A percentile compares a stretch with the other conserved stretches of the same genome.
These are phyloP conservation scores for Globisporangium perplexum DNA, from an alignment of 352 stramenopile species.

Conservation along the genomic window DNA sequence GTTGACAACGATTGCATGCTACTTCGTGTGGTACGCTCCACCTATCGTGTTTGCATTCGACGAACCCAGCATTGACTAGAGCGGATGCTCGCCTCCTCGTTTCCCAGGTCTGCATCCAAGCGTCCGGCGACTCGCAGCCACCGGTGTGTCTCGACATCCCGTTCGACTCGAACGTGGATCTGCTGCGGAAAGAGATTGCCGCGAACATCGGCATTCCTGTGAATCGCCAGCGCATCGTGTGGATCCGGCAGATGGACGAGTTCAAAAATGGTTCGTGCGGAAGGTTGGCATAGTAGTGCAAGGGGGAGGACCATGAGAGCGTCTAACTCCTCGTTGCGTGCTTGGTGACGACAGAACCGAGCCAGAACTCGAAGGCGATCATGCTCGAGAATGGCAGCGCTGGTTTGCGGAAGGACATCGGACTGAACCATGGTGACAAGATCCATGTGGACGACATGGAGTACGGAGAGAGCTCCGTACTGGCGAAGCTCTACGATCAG, in stretches of 20 bases:
- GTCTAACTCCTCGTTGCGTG: not conserved
- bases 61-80: no score
- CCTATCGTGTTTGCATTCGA: not conserved
- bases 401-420: conserved; percentile 76
- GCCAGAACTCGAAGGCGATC: conserved; percentile 57
- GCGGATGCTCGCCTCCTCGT: not conserved
- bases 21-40: conserved; percentile 59
- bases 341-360: conserved; percentile 36
- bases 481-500: conserved; percentile 71
- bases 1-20: conserved; percentile 87
- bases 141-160: conserved; percentile 78
- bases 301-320: no score
- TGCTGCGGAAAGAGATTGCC: conserved; percentile 76
- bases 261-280: conserved; percentile 62
- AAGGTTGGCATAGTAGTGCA: no score
- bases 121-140: conserved; percentile 69
- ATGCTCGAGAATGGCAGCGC: conserved; percentile 65
- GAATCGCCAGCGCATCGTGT: conserved; percentile 81
- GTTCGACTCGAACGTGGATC: conserved; percentile 68
- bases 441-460: conserved; percentile 84
- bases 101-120: conserved; percentile 73
- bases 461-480: conserved; percentile 69
- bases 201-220: conserved; percentile 78
- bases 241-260: conserved; percentile 83
- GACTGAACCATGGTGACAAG: conserved; percentile 83